Conservation (phyloP, 1,139 yeast genomes). For the Saccharomyces hybrid region DNA sequence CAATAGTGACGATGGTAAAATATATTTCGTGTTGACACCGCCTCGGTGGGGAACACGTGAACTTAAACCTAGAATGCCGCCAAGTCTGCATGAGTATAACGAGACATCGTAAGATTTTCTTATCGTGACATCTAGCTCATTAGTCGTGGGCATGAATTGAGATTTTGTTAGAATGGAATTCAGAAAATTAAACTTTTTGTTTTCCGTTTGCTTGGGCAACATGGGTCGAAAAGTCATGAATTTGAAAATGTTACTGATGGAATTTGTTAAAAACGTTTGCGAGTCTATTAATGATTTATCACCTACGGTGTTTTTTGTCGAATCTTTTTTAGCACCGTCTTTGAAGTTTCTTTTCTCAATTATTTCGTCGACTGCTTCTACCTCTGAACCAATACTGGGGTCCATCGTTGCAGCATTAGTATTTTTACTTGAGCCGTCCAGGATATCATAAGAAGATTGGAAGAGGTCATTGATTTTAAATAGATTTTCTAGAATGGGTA, state of each 20-base stretch:
- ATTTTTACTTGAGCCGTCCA: neutral
- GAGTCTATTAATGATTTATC: conserved; percentile 16
- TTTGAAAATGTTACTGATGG: conserved; percentile 35
- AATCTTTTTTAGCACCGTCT: neutral
- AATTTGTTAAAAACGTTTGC: conserved; percentile 31
- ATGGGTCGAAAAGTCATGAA: conserved; percentile 40
- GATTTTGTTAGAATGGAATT: conserved; percentile 17
- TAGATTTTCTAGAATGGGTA: conserved; percentile 8
- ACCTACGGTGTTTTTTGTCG: neutral
- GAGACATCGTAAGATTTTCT: conserved; percentile 34
- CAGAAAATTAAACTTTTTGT: conserved; percentile 24
- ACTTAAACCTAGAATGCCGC: conserved; percentile 66
- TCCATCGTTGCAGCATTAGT: neutral
- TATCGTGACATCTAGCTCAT: conserved; percentile 21
- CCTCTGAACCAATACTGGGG: neutral
- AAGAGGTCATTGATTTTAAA: conserved; percentile 8
- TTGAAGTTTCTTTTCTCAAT: neutral
- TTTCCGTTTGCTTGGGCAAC: conserved; percentile 23
- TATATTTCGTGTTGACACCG: neutral
- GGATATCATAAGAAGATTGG: neutral
- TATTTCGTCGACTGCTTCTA: neutral
- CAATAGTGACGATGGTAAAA: conserved; percentile 40
- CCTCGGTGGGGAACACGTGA: conserved; percentile 43
- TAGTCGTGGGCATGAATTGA: conserved; percentile 18
- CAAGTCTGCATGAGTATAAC: conserved; percentile 65